Evolutionary conservation across 805 yeast species (phyloP), one percentile per base, ranked within the genome.

Genomic region (Ogataea chonburiensis): DNA sequence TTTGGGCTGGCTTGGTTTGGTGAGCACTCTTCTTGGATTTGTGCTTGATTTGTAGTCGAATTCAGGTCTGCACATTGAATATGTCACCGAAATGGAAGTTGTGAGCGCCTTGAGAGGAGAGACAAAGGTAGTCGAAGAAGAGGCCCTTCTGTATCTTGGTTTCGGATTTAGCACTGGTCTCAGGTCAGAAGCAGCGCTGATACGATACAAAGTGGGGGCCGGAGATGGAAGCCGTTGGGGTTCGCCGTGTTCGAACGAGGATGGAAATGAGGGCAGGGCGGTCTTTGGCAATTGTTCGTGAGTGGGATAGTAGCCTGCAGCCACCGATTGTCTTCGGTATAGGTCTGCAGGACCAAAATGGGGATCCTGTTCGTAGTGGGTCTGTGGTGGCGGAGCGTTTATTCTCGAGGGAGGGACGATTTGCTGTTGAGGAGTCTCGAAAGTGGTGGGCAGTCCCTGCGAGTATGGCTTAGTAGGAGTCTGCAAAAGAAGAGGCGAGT

Each of bases 21-120:
- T 94, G 27, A 93, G 66, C 3, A 88, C 96, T 38, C 98, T 68
- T 43, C 86, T 78, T 3, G 98, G 99, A 56, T 93, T 93, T 41
- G 86, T 79, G 3, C 87, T 73, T 12, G 86, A 76, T 47, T 82
- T 81, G 60, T 93, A 93, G 45, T 80, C 79, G 62, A 87, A 93
- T 22, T 70, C 73, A 0, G 97, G 86, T 42, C 87, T 84, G 62
- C 97, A 91, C 38, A 91, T 73, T 7, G 84, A 68, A 59, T 85
- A 93, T 0, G 96, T 82, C 14, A 88, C 77, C 2, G 91, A 73
- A 33, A 93, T 64, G 31, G 84, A 77, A 4, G 80, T 73, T 0
- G 96, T 85, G 40, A 91, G 66, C 0, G 95, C 95, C 39, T 73
- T 68, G 16, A 86, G 69, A 1, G 98, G 98, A 5, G 93, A 82